Conservation (phyloP, 768 basidiomycete species). For the Termitomyces sp. region DNA sequence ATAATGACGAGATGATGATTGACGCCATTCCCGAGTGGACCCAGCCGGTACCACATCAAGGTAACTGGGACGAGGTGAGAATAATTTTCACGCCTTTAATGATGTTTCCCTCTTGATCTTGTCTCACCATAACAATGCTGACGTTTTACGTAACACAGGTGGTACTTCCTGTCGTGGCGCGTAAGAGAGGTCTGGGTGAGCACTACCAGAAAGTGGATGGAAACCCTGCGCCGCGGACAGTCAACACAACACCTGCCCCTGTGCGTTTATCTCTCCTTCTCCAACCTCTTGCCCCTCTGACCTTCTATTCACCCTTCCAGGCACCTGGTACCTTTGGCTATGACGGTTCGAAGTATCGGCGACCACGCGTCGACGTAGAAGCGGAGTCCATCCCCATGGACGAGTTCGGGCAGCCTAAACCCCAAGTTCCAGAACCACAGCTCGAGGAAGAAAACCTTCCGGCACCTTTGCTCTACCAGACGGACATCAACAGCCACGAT, state of each 20-base stretch:
- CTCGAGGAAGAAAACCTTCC: slow-evolving; percentile 23
- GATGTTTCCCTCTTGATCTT: slow-evolving; percentile 4
- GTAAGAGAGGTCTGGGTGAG: slow-evolving; percentile 75
- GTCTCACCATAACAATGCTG: slow-evolving; percentile 12
- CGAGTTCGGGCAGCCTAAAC: slow-evolving; percentile 57
- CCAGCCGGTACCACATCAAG: slow-evolving; percentile 61
- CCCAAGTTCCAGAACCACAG: slow-evolving; percentile 18
- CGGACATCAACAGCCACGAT: slow-evolving; percentile 23
- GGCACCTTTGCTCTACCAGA: slow-evolving; percentile 16
- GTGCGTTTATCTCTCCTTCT: slow-evolving; percentile 40
- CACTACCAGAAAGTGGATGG: slow-evolving; percentile 70
- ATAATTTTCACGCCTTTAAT: slow-evolving; percentile 9
- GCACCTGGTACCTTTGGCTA: slow-evolving; percentile 84
- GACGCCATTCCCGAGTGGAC: slow-evolving; percentile 86
- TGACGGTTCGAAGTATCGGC: slow-evolving; percentile 69
- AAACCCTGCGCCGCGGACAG: slow-evolving; percentile 53
- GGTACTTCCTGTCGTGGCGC: slow-evolving; percentile 79
- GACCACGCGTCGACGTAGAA: slow-evolving; percentile 33
- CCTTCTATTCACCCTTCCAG: slow-evolving; percentile 31
- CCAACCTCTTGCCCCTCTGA: background rate
- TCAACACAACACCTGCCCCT: slow-evolving; percentile 47
- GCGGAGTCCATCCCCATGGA: slow-evolving; percentile 55
- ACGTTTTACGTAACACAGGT: slow-evolving; percentile 45
- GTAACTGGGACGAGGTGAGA: slow-evolving; percentile 82
- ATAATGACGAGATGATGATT: slow-evolving; percentile 43